Evolutionary conservation across 805 yeast genomes (phyloP).

Genomic region (Torulaspora franciscae): DNA sequence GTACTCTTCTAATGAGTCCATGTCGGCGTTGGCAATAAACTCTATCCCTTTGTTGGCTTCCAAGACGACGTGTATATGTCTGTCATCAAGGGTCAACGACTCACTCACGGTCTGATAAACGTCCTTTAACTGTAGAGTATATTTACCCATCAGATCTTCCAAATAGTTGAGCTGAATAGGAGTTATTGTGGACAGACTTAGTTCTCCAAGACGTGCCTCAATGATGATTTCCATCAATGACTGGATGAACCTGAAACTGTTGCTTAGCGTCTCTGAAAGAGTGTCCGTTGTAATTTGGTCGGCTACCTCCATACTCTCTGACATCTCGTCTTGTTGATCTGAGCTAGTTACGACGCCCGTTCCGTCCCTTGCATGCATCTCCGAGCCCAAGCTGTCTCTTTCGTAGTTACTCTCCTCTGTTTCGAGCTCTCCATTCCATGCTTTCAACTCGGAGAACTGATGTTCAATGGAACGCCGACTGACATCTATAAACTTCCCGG

Average conservation of each 20-base stretch:
- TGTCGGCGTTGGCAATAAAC: slow-evolving; percentile 9
- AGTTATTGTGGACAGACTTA: slow-evolving; percentile 11
- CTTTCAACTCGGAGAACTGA: slow-evolving; percentile 20
- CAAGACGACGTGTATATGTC: slow-evolving; percentile 15
- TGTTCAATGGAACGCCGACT: slow-evolving; percentile 16
- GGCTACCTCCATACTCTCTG: slow-evolving; percentile 26
- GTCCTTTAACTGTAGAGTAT: slow-evolving; percentile 20
- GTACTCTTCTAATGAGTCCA: slow-evolving; percentile 11
- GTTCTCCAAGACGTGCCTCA: slow-evolving; percentile 12
- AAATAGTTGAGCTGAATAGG: slow-evolving; percentile 22
- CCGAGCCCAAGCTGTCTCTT: neutral
- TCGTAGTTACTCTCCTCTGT: neutral
- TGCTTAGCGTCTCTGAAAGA: slow-evolving; percentile 21
- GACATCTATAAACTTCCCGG: slow-evolving; percentile 16
- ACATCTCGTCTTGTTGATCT: slow-evolving; percentile 3
- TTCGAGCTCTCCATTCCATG: neutral
- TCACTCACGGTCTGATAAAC: slow-evolving; percentile 9
- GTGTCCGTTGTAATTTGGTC: slow-evolving; percentile 28
- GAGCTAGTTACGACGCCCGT: slow-evolving; percentile 15
- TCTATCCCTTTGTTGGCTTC: slow-evolving; percentile 18
- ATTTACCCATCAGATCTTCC: slow-evolving; percentile 17
- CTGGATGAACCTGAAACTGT: slow-evolving; percentile 21
- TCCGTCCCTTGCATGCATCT: slow-evolving; percentile 13
- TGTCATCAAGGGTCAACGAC: neutral
- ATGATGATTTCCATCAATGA: slow-evolving; percentile 20